phyloP scores from a whole-genome alignment of 805 yeast species.

The Brettanomyces sp. region DNA sequence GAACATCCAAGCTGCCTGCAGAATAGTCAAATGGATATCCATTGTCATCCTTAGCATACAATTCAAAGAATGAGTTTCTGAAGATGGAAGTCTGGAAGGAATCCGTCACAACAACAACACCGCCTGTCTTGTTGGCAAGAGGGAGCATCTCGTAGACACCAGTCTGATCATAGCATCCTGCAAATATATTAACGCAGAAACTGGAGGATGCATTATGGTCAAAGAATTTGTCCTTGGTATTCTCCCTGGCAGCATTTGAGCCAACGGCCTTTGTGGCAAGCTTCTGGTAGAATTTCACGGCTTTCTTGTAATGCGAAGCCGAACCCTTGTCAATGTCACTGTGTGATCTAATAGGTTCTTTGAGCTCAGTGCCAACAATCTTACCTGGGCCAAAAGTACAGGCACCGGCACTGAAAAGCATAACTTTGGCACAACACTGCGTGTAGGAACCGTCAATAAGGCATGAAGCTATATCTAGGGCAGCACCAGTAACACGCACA shows the following conservation, averaged over 20 bases:
- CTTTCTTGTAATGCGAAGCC: slow-evolving; percentile 82
- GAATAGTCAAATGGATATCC: slow-evolving; percentile 85
- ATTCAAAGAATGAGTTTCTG: slow-evolving; percentile 82
- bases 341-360: slow-evolving; percentile 96
- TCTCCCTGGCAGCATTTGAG: slow-evolving; percentile 12
- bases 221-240: slow-evolving; percentile 26
- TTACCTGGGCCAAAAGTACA: slow-evolving; percentile 92
- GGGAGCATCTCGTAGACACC: slow-evolving; percentile 92
- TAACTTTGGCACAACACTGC: slow-evolving; percentile 80
- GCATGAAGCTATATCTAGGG: slow-evolving; percentile 75
- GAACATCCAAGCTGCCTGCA: slow-evolving; percentile 80
- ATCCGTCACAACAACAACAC: slow-evolving; percentile 79
- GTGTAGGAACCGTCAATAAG: slow-evolving; percentile 75
- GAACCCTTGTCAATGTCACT: slow-evolving; percentile 88
- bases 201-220: slow-evolving; percentile 40
- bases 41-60: slow-evolving; percentile 79
- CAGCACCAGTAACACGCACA: slow-evolving; percentile 87
- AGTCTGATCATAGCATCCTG: slow-evolving; percentile 93
- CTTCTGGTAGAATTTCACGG: slow-evolving; percentile 70
- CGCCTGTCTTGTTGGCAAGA: slow-evolving; percentile 80
- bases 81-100: slow-evolving; percentile 92
- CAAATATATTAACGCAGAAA: slow-evolving; percentile 82
- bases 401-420: slow-evolving; percentile 90
- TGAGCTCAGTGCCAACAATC: slow-evolving; percentile 82
- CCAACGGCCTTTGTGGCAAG: slow-evolving; percentile 65